Evolutionary conservation across 1,284 basidiomycete species (phyloP).

Genomic region (Leucoagaricus sp.): DNA sequence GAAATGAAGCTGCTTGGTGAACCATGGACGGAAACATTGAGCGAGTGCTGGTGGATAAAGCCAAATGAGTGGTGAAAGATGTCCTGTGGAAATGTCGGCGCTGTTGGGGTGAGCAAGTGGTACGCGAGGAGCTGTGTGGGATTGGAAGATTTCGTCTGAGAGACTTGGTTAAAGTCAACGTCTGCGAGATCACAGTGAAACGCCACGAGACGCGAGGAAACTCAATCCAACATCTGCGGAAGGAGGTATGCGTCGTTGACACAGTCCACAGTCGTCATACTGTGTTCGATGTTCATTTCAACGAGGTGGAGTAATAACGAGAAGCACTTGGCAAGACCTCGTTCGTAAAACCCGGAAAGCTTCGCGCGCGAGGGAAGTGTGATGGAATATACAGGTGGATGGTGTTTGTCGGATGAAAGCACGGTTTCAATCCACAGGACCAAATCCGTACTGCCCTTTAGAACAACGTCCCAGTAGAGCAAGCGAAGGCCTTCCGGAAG

Average conservation of each 20-base stretch:
- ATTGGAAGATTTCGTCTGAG: not conserved
- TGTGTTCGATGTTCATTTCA: slow-evolving; percentile 1
- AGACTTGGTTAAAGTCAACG: not conserved
- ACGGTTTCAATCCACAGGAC: not conserved
- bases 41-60: too few species aligned
- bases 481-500: not conserved
- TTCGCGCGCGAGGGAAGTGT: slow-evolving; percentile 2
- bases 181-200: not conserved
- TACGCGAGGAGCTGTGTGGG: too few species aligned
- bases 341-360: not conserved
- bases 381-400: not conserved
- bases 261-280: too few species aligned
- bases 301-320: not conserved
- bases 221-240: not conserved
- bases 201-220: not conserved
- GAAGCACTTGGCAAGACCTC: not conserved
- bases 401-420: not conserved
- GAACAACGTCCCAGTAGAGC: not conserved
- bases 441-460: not conserved
- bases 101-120: too few species aligned
- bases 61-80: too few species aligned
- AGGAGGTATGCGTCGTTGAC: not conserved
- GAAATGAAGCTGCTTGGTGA: too few species aligned
- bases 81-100: too few species aligned
- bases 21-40: too few species aligned